These are phyloP conservation scores for Colletotrichum shisoi DNA, from an alignment of 2,329 filamentous ascomycete genomes.

Conservation along the genomic window DNA sequence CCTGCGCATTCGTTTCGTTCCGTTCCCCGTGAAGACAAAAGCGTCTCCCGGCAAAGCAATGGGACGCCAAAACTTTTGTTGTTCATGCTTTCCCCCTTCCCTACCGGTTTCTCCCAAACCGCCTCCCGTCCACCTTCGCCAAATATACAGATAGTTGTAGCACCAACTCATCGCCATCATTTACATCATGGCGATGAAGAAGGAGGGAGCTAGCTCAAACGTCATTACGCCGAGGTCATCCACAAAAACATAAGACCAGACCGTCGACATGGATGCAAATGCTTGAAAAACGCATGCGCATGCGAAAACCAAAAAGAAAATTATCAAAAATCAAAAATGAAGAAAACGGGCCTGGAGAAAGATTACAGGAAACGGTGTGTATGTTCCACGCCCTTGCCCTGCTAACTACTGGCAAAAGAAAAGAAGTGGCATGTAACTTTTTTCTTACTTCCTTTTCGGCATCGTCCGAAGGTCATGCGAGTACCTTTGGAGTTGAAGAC, in stretches of 20 bases:
- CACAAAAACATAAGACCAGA: constrained; percentile 13
- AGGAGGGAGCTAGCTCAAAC: constrained; percentile 14
- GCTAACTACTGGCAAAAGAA: constrained; percentile 31
- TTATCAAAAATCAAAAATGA: constrained; percentile 23
- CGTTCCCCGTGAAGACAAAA: constrained; percentile 22
- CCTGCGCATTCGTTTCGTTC: constrained; percentile 15
- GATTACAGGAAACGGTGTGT: constrained; percentile 37
- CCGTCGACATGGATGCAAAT: constrained; percentile 31
- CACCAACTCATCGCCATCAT: constrained; percentile 2
- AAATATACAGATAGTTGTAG: constrained; percentile 34
- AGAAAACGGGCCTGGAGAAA: constrained; percentile 1
- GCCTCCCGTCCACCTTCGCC: constrained; percentile 19
- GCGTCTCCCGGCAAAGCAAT: constrained; percentile 28
- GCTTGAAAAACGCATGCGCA: constrained; percentile 30
- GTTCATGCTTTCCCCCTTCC: constrained; percentile 36
- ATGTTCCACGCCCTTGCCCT: constrained; percentile 32
- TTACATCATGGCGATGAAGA: constrained; percentile 11
- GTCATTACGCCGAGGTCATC: constrained; percentile 22
- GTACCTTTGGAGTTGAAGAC: constrained; percentile 7
- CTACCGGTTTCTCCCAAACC: constrained; percentile 19
- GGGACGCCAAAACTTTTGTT: constrained; percentile 38
- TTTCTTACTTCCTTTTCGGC: constrained; percentile 23
- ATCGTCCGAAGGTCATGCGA: constrained; percentile 25
- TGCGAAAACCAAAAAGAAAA: not conserved
- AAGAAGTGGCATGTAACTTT: constrained; percentile 24